Conservation (phyloP, 345 rosid species). For the Lumnitzera littorea region DNA sequence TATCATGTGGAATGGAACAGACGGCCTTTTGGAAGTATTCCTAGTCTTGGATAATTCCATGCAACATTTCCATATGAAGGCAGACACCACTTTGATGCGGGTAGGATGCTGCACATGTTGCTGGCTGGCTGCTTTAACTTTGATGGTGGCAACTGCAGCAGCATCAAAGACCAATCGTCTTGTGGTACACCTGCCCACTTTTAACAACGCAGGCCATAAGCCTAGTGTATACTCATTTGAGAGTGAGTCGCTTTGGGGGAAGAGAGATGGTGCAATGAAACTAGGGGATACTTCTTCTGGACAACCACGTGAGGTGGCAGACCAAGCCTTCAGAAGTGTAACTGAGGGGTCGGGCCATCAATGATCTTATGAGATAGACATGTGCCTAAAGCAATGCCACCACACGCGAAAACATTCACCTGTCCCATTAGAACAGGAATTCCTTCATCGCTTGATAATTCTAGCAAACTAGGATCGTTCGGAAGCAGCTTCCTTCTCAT, state of each 20-base stretch:
- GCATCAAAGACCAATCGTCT: conserved; percentile 42
- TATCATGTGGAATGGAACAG: conserved; percentile 24
- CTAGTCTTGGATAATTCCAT: conserved; percentile 21
- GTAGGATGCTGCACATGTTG: conserved; percentile 27
- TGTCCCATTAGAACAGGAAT: conserved; percentile 12
- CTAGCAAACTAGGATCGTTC: background rate
- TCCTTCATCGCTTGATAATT: background rate
- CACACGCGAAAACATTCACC: conserved; percentile 22
- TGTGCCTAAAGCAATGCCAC: conserved; percentile 36
- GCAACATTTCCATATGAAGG: conserved; percentile 33
- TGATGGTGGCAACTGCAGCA: conserved; percentile 23
- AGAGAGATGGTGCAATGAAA: conserved; percentile 24
- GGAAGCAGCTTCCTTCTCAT: conserved; percentile 13
- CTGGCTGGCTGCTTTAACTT: conserved; percentile 21
- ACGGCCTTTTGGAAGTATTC: conserved; percentile 16
- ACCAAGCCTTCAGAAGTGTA: conserved; percentile 35
- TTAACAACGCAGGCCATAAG: conserved; percentile 5
- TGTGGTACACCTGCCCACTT: conserved; percentile 10
- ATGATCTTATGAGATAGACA: conserved; percentile 34
- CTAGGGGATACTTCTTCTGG: conserved; percentile 12
- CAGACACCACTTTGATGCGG: conserved; percentile 41
- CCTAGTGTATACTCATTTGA: background rate
- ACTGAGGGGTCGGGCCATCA: conserved; percentile 27
- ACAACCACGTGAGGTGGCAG: conserved; percentile 16
- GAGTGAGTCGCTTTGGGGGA: conserved; percentile 13